Evolutionary conservation across 2,329 filamentous ascomycete species (phyloP), one percentile per base, ranked within the genome.

Genomic region (Incumbomyces delicatus): DNA sequence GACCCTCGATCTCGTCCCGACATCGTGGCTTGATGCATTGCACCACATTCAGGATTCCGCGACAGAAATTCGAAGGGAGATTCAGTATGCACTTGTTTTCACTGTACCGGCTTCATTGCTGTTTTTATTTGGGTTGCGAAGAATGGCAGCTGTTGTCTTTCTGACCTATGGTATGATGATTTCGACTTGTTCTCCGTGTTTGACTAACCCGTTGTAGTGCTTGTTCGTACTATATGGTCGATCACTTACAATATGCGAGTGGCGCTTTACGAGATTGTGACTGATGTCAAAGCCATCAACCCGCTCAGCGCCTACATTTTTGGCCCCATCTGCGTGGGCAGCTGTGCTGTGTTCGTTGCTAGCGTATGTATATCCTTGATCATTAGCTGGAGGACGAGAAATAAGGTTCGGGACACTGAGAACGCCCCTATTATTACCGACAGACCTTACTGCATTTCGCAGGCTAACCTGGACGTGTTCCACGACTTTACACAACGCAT

Each of bases 81-180:
- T 20, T 16, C 36, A 22, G 37, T 45, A 37, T n/a, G 20, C 33
- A 13, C 13, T 22, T 6, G 8, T 18, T 8, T 45, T 45, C 42
- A 12, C 16, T n/a, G 34, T 45, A 12, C 42, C 42, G 11, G 37
- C 42, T 14, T 14, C 38, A 10, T 33, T 45, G 12, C 34, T 45
- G 11, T 38, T 36, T 14, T 18, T 38, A 5, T 37, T n/a, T 30
- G 42, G 42, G 6, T 27, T 17, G 10, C 20, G 33, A 38, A 33
- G 42, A 16, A n/a, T 31, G 30, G 32, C 33, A 12, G 27, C 27
- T 3, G 13, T 45, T 10, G 33, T 31, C 10, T 6, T 38, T 31
- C n/a, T 45, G 22, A 45, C 5, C 42, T 45, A 45, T 45, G 42
- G 42, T 45, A 35, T 29, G 42, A 14, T 22, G 6, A 16, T 16